phyloP scores from a whole-genome alignment of 2,329 filamentous ascomycete genomes.

The Talaromyces islandicus region DNA sequence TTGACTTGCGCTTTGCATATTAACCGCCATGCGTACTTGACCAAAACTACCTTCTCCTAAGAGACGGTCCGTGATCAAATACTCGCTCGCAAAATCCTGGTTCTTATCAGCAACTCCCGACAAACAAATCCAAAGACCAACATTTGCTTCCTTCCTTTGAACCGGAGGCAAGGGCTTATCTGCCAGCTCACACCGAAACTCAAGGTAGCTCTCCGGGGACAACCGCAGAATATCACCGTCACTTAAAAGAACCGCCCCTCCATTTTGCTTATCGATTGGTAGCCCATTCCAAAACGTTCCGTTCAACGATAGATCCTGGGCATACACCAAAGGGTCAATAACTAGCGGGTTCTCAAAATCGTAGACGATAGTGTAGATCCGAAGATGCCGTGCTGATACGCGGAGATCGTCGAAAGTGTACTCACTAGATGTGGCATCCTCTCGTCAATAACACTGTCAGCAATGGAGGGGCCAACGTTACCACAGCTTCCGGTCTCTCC shows the following conservation, averaged over 20 bases:
- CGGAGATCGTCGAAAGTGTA: conserved; percentile 26
- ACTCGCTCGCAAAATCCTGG: conserved; percentile 13
- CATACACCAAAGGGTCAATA: conserved; percentile 39
- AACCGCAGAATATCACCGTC: conserved; percentile 32
- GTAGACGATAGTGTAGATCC: conserved; percentile 39
- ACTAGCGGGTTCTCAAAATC: conserved; percentile 31
- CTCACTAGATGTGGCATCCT: conserved; percentile 20
- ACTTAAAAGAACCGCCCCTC: conserved; percentile 29
- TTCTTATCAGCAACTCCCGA: background rate
- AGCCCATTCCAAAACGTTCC: conserved; percentile 36
- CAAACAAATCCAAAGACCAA: conserved; percentile 9
- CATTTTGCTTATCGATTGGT: conserved; percentile 25
- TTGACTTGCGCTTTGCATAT: conserved; percentile 26
- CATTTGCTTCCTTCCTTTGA: conserved; percentile 31
- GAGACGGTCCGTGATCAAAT: conserved; percentile 32
- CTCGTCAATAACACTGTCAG: background rate
- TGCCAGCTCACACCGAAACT: conserved; percentile 13
- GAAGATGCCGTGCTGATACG: conserved; percentile 37
- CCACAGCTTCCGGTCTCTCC: conserved; percentile 29
- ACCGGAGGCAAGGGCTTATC: conserved; percentile 9
- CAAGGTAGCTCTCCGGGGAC: conserved; percentile 17
- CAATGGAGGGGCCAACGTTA: conserved; percentile 9
- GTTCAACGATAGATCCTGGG: conserved; percentile 37
- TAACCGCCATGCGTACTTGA: conserved; percentile 38
- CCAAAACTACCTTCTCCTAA: conserved; percentile 40